Evolutionary conservation across 345 rosid species (phyloP), one percentile per base, ranked within the genome.

Genomic region (Viola odorata): DNA sequence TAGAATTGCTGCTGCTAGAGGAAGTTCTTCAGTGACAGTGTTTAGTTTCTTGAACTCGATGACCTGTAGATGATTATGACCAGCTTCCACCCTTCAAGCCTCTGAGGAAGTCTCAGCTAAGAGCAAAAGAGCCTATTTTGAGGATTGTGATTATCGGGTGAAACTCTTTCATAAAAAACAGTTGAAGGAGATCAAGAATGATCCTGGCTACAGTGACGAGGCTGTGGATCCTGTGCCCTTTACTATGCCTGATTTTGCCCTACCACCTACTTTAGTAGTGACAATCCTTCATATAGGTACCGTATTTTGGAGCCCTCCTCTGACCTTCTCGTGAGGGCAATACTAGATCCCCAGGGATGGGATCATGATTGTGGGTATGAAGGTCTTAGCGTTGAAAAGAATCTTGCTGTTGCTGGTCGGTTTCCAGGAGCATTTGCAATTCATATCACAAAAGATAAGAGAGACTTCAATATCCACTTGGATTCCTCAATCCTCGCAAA

Each of bases 81-180:
- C 69, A 67, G 54, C 80, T 75, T 53, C 82, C 81, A 55, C 78
- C 80, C 48, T 82, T 78, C 76, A 82, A 77, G 68, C 76, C 81
- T 48, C 66, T 72, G 53, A 62, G 44, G 69, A 77, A 55, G 70
- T 72, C 73, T 37, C 73, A 76, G 64, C 66, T 69, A 69, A 58
- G 81, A 72, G 58, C 81, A 79, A 52, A 79, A 68, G 55, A 74
- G 70, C 82, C 15, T 81, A 73, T 60, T 70, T 64, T 37, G 80
- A 77, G 32, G 80, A 81, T 68, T 75, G 77, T 42, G 82, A 77
- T 70, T 75, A 75, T 55, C 76, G 75, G 6, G 76, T 67, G 58
- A 70, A 75, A 60, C 76, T 81, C 17, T 70, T 81, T 49, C 80
- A 73, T 40, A 77, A 72, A 76, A 77, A 76, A 66, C 81, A 82